Percentiles rank a stretch among this genome's conserved stretches.
These are phyloP conservation scores for Cubamyces sp. DNA, from an alignment of 768 basidiomycete species.

Conservation along the genomic window DNA sequence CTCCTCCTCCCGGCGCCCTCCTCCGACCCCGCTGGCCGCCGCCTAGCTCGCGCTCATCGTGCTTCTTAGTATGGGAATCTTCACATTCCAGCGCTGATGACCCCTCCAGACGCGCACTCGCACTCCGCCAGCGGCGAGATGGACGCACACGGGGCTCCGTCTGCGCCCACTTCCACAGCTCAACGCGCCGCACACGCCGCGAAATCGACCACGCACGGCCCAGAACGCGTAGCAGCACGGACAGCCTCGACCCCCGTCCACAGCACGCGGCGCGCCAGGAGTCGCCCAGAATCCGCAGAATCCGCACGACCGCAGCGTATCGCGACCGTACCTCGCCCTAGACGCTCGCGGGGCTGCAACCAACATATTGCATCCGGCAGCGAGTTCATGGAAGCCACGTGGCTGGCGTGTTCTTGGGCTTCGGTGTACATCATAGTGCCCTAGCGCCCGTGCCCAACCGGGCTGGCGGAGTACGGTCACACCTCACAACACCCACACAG, in stretches of 20 bases:
- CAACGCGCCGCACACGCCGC: background rate
- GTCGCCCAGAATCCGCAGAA: too few species aligned
- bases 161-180: too few species aligned
- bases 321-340: too few species aligned
- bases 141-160: background rate
- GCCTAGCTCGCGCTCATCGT: background rate
- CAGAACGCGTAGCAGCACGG: background rate
- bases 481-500: background rate
- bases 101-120: background rate
- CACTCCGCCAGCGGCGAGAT: conserved; percentile 1
- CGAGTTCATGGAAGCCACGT: background rate
- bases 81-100: conserved; percentile 14
- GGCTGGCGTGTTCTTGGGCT: background rate
- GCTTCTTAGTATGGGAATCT: conserved; percentile 4
- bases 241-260: background rate
- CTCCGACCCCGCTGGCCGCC: background rate
- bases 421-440: conserved; percentile 12
- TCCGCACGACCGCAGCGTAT: too few species aligned
- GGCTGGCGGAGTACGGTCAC: background rate
- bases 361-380: background rate
- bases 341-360: too few species aligned
- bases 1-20: background rate
- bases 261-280: background rate
- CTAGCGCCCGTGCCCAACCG: conserved; percentile 11
- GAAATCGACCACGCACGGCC: background rate